phyloP scores from a whole-genome alignment of 2,329 filamentous ascomycete species.

The Dothidotthia symphoricarpi region DNA sequence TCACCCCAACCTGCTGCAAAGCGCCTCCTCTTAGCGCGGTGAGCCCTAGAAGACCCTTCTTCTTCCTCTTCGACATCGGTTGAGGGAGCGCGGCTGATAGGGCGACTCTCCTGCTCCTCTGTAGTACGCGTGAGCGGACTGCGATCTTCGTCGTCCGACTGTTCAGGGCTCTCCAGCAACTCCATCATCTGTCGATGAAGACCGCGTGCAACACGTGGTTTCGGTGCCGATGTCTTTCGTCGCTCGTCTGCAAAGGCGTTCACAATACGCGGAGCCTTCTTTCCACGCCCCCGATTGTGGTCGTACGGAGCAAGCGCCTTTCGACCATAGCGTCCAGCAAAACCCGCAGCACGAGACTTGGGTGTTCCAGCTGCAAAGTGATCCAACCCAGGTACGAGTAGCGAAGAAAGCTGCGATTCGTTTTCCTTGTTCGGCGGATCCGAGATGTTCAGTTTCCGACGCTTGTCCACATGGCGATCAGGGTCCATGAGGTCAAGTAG shows the following conservation, averaged over 20 bases:
- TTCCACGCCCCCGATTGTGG: slow-evolving; percentile 43
- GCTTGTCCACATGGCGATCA: slow-evolving; percentile 72
- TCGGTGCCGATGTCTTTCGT: slow-evolving; percentile 55
- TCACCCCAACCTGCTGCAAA: slow-evolving; percentile 48
- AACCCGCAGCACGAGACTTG: slow-evolving; percentile 44
- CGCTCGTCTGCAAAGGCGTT: slow-evolving; percentile 59
- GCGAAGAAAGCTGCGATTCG: slow-evolving; percentile 55
- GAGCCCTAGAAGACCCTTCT: slow-evolving; percentile 48
- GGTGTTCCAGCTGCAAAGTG: slow-evolving; percentile 65
- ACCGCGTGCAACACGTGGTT: slow-evolving; percentile 63
- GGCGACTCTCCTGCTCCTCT: slow-evolving; percentile 80
- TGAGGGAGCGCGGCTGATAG: slow-evolving; percentile 66
- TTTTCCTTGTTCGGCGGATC: slow-evolving; percentile 62
- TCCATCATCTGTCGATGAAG: slow-evolving; percentile 77
- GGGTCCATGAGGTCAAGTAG: slow-evolving; percentile 83
- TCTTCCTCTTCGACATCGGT: slow-evolving; percentile 49
- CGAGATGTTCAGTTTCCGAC: slow-evolving; percentile 73
- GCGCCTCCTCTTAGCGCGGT: slow-evolving; percentile 48
- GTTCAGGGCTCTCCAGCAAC: slow-evolving; percentile 76
- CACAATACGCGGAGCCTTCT: slow-evolving; percentile 39
- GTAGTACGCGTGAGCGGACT: slow-evolving; percentile 71
- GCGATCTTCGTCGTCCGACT: slow-evolving; percentile 73
- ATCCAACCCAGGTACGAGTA: slow-evolving; percentile 57
- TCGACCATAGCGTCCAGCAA: slow-evolving; percentile 43
- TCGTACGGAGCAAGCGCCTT: slow-evolving; percentile 48